Base-by-base conservation (phyloP, 768 basidiomycete genomes). In the Dendrothele bispora region DNA sequence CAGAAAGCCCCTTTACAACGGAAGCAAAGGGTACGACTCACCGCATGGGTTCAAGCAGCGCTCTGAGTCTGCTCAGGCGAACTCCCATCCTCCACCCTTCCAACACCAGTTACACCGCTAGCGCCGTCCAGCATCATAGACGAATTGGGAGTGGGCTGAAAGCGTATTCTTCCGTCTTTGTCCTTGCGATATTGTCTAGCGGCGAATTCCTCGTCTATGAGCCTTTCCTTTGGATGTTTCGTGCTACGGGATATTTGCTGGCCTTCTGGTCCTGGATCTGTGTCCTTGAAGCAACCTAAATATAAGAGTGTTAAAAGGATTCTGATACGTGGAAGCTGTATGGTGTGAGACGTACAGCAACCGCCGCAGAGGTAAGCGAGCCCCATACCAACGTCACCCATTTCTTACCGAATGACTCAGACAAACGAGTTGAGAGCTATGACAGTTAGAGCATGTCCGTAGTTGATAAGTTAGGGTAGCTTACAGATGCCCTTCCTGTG, bases 331-430 rank as follows among this genome's bases (percentile, higher is more conserved):
- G n/a, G 10, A 10, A n/a, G 30, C 30, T 32, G 10, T 10, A 32
- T 10, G n/a, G n/a, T 10, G n/a, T 32, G n/a, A n/a, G n/a, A 10
- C 10, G 30, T 10, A 44, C 43, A 44, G 14, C 43, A 44, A n/a
- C 43, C 21, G 17, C 30, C 43, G 29, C 21, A 32, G 21, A 44
- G 32, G 26, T 34, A 44, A 22, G 30, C 29, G 3, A 44, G 18
- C 7, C 43, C 43, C 30, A 44, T 44, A 27, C 30, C 25, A 17
- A 44, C 10, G 7, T 44, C 43, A 14, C 43, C 43, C 43, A 44
- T 44, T n/a, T n/a, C n/a, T n/a, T n/a, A n/a, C n/a, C n/a, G n/a
- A n/a, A n/a, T n/a, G n/a, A n/a, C n/a, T n/a, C n/a, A n/a, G n/a
- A n/a, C n/a, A n/a, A n/a, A n/a, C n/a, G n/a, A n/a, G n/a, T n/a